Base-by-base conservation (phyloP, 805 yeast genomes). In the Ogataea glucozyma region DNA sequence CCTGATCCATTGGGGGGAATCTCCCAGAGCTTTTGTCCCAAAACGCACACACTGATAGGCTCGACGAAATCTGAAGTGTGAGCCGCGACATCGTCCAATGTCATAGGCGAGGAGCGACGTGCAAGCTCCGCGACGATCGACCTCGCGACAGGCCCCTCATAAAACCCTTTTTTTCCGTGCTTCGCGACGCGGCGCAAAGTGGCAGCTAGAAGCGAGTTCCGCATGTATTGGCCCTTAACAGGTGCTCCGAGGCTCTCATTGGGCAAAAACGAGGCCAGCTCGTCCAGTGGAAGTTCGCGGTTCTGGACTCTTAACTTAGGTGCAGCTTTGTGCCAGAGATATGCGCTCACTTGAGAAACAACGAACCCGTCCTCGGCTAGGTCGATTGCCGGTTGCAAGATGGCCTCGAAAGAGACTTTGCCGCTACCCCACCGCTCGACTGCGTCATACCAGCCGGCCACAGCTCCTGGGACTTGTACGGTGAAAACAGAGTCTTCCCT, bases 1-100 rank as follows among this genome's bases (percentile, higher is more conserved):
- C 95, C 95, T 41, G 86, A 88, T 4, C 91, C 88, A 61, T 81
- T 85, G 11, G 95, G 95, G 9, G 95, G 93, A 48, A 85, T 80
- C 60, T 86, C 93, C 87, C 90, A 83, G 19, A 86, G 67, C 21
- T 70, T 72, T 37, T 73, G 69, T 9, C 76, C 85, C 35, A 75
- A 66, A 42, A 79, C 71, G 24, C 75, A 72, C 41, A 76, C 61
- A 13, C 65, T 64, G 14, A 85, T 76, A 2, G 95, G 91, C 1
- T 81, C 82, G 18, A 84, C 83, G 52, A 77, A 72, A 0, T 83
- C 72, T 1, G 89, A 75, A 0, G 72, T 64, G 60, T 86, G 93
- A 16, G 56, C 48, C 13, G 62, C 61, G 36, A 86, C 67, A 57
- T 86, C 95, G 6, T 75, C 75, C 31, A 66, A 57, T 1, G 74